Conservation (phyloP, 2,329 filamentous ascomycete genomes). For the Lasiodiplodia hormozganensis region DNA sequence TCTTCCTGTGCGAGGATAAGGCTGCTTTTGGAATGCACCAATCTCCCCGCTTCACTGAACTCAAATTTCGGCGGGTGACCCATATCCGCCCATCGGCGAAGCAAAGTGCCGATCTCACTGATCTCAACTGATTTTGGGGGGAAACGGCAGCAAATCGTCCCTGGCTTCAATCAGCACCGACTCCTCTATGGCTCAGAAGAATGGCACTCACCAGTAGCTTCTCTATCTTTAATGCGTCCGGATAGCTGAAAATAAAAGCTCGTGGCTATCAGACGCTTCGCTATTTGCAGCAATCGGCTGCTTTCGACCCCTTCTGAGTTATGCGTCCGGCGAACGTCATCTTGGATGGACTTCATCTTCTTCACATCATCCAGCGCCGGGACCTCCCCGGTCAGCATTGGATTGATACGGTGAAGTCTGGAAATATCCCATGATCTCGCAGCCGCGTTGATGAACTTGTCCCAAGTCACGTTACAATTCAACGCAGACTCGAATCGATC, state of each 20-base stretch:
- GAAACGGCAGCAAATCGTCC: too few species aligned
- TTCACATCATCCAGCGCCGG: slow-evolving; percentile 31
- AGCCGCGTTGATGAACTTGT: not conserved
- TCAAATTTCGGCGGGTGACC: too few species aligned
- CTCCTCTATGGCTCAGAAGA: accelerated
- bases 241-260: slow-evolving; percentile 35
- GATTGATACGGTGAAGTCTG: slow-evolving; percentile 32
- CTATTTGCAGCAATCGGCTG: slow-evolving; percentile 29
- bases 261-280: slow-evolving; percentile 32
- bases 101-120: too few species aligned
- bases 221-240: too few species aligned
- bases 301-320: not conserved
- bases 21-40: too few species aligned
- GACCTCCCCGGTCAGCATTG: slow-evolving; percentile 6
- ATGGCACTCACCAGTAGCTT: too few species aligned
- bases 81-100: too few species aligned
- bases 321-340: not conserved
- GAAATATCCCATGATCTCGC: not conserved
- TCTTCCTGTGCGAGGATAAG: too few species aligned
- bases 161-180: too few species aligned
- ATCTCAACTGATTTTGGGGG: too few species aligned
- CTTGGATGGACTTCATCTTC: slow-evolving; percentile 21
- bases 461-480: slow-evolving; percentile 25
- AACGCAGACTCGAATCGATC: slow-evolving; percentile 15
- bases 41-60: too few species aligned